These are phyloP conservation scores for Rubia occidens DNA, from an alignment of 305 asterid genomes.

Conservation along the genomic window DNA sequence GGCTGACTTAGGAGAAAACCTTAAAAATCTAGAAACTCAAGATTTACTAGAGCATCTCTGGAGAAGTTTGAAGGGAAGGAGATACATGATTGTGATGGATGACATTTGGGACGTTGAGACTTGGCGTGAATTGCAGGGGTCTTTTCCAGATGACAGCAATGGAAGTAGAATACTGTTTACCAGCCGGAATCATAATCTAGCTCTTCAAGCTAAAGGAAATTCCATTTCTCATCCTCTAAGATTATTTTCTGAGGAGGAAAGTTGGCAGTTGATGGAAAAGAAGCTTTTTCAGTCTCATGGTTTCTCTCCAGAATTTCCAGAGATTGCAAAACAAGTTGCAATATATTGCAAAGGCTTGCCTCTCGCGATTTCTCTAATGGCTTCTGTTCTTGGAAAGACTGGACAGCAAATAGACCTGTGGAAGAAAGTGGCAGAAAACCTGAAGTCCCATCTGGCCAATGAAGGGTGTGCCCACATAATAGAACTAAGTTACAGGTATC, in stretches of 20 bases:
- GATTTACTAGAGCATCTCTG: slow-evolving; percentile 5
- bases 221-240: neutral
- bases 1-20: neutral
- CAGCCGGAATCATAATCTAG: slow-evolving; percentile 5
- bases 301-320: neutral
- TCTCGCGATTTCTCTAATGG: slow-evolving; percentile 8
- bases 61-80: slow-evolving; percentile 11
- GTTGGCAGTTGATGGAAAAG: slow-evolving; percentile 10
- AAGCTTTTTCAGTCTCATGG: neutral
- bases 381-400: neutral
- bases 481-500: slow-evolving; percentile 15
- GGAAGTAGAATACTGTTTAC: slow-evolving; percentile 19
- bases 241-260: neutral
- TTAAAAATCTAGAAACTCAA: neutral
- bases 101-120: slow-evolving; percentile 12
- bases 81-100: slow-evolving; percentile 16
- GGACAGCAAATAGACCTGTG: neutral
- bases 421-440: neutral
- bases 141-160: slow-evolving; percentile 12
- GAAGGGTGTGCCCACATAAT: neutral
- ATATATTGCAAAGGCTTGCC: slow-evolving; percentile 16
- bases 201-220: neutral
- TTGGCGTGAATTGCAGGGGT: slow-evolving; percentile 1
- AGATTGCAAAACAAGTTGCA: slow-evolving; percentile 2
- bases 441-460: neutral